Percentiles rank a stretch among this genome's conserved stretches.
Evolutionary conservation across 1,139 yeast species (phyloP).

Genomic region (Candida smagusa): DNA sequence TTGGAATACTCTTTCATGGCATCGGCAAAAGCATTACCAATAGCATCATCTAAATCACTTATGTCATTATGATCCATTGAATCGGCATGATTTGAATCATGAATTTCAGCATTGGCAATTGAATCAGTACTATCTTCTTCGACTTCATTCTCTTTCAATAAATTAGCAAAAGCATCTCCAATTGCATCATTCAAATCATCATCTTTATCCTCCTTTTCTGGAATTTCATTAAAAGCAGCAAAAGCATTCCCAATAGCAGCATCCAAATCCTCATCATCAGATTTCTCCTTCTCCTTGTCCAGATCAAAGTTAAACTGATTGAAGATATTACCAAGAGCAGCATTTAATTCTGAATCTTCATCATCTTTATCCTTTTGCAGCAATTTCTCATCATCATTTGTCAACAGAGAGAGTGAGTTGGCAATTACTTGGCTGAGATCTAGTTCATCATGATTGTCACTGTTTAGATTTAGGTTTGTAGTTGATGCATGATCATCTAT

Average conservation of each 20-base stretch:
- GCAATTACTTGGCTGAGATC: conserved; percentile 13
- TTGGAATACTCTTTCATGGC: conserved; percentile 3
- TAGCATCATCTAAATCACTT: conserved; percentile 10
- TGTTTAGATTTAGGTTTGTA: not conserved
- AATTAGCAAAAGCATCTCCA: conserved; percentile 11
- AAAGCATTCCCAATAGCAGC: conserved; percentile 14
- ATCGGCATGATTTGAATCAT: not conserved
- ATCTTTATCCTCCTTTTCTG: not conserved
- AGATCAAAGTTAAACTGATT: conserved; percentile 6
- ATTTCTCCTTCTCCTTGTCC: not conserved
- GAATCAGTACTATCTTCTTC: not conserved
- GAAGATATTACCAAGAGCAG: conserved; percentile 31
- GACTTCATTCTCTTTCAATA: conserved; percentile 1
- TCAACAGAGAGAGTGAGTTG: conserved; percentile 10
- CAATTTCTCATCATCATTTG: conserved; percentile 6
- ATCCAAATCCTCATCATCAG: conserved; percentile 6
- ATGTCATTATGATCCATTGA: conserved; percentile 2
- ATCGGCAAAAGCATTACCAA: conserved; percentile 11
- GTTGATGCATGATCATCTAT: not conserved
- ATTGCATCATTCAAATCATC: conserved; percentile 8
- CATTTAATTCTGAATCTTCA: conserved; percentile 24
- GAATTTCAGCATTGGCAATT: not conserved
- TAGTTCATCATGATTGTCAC: conserved; percentile 1
- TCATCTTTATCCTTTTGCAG: conserved; percentile 9
- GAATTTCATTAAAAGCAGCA: conserved; percentile 3